phyloP scores from a whole-genome alignment of 805 yeast genomes.

The Hyphopichia homilentoma region DNA sequence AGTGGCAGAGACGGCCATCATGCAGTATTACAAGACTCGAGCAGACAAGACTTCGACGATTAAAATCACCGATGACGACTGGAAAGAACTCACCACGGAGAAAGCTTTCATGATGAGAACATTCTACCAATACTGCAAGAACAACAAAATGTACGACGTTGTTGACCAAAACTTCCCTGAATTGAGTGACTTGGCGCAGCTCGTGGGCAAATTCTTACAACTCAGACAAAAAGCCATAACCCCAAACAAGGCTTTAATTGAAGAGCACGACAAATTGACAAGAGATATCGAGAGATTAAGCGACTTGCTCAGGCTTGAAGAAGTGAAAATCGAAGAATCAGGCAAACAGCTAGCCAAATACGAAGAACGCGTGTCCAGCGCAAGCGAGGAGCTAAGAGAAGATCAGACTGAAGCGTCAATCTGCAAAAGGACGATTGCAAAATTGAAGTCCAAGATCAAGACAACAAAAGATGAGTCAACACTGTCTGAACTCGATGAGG shows the following conservation, averaged over 20 bases:
- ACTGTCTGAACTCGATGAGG: background rate
- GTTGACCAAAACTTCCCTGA: constrained; percentile 77
- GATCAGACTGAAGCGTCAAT: background rate
- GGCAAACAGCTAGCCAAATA: background rate
- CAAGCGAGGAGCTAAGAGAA: background rate
- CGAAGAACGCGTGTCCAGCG: background rate
- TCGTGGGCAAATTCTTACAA: constrained; percentile 53
- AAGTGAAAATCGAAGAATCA: background rate
- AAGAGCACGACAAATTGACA: constrained; percentile 11
- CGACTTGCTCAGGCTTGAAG: background rate
- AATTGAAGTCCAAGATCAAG: background rate
- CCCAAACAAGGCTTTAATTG: constrained; percentile 17
- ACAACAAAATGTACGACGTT: constrained; percentile 46
- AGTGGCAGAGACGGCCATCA: constrained; percentile 65
- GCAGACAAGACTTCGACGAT: constrained; percentile 61
- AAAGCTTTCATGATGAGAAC: constrained; percentile 68
- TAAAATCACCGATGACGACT: constrained; percentile 58
- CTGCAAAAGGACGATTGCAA: background rate
- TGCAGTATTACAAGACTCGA: constrained; percentile 56
- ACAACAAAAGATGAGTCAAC: background rate
- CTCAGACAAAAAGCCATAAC: constrained; percentile 32
- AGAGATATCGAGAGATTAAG: constrained; percentile 2
- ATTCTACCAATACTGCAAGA: constrained; percentile 61
- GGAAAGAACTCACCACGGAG: constrained; percentile 72
- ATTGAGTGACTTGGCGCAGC: constrained; percentile 62